phyloP scores from a whole-genome alignment of 164 flowering plant species.

The Magnolia officinalis region DNA sequence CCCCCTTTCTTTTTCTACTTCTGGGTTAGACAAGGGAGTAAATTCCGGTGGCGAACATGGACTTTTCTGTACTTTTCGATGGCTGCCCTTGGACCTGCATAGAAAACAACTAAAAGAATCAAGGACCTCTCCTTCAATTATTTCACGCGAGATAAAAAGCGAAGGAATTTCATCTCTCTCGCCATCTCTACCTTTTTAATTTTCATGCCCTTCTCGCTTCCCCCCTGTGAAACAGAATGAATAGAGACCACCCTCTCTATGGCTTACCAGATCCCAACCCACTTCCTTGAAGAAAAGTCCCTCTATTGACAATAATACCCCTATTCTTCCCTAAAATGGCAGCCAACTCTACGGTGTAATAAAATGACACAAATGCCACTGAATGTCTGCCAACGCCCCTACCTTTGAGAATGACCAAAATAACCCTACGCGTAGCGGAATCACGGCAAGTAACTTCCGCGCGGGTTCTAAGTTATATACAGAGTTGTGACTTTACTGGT shows the following conservation, averaged over 20 bases:
- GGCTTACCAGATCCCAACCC: constrained; percentile 8
- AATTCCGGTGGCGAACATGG: neutral
- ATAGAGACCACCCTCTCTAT: neutral
- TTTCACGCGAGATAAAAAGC: neutral
- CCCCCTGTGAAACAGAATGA: neutral
- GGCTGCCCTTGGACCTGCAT: neutral
- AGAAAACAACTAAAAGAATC: neutral
- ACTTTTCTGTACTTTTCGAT: neutral
- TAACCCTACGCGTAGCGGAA: too few relatives aligned
- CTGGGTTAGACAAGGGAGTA: neutral
- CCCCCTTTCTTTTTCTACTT: neutral
- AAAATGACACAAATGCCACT: neutral
- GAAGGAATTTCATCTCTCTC: neutral
- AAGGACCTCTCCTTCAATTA: neutral
- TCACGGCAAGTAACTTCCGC: too few relatives aligned
- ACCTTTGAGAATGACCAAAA: too few relatives aligned
- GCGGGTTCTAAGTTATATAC: too few relatives aligned
- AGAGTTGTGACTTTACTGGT: too few relatives aligned
- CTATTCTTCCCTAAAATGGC: neutral
- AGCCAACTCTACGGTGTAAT: neutral
- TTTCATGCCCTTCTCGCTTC: constrained; percentile 7
- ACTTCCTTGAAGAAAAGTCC: neutral
- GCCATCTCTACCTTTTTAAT: neutral
- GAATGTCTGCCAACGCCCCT: neutral
- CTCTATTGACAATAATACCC: constrained; percentile 1